Evolutionary conservation across 306 rosid genomes (phyloP).

Genomic region (Quercus suber): DNA sequence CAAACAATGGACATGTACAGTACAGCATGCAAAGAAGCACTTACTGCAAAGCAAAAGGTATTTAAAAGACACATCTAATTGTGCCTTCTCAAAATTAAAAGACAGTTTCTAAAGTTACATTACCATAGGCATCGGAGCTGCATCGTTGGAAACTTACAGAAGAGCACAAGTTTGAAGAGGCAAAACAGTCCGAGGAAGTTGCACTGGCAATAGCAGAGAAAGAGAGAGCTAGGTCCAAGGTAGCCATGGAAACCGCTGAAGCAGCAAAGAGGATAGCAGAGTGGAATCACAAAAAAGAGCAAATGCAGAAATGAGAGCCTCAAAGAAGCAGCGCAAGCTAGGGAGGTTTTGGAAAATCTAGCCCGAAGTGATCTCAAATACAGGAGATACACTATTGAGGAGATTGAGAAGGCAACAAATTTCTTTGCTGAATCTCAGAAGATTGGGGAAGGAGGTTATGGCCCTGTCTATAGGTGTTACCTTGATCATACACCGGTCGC

Average conservation of each 20-base stretch:
- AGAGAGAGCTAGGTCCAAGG: slow-evolving; percentile 73
- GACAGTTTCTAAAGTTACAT: background rate
- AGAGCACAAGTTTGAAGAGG: slow-evolving; percentile 66
- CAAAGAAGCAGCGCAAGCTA: slow-evolving; percentile 67
- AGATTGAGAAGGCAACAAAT: slow-evolving; percentile 76
- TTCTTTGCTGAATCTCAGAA: slow-evolving; percentile 54
- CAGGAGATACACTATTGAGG: slow-evolving; percentile 68
- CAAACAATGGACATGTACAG: slow-evolving; percentile 93
- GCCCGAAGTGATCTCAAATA: slow-evolving; percentile 56
- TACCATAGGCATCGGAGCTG: slow-evolving; percentile 58
- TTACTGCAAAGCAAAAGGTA: slow-evolving; percentile 76
- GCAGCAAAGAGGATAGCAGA: slow-evolving; percentile 76
- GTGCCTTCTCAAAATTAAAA: background rate
- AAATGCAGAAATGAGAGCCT: slow-evolving; percentile 51
- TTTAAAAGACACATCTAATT: background rate
- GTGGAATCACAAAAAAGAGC: slow-evolving; percentile 59
- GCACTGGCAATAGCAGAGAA: slow-evolving; percentile 72
- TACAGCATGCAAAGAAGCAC: slow-evolving; percentile 73
- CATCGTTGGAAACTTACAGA: slow-evolving; percentile 53
- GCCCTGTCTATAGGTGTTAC: slow-evolving; percentile 67
- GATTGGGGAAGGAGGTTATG: slow-evolving; percentile 96
- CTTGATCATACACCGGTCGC: slow-evolving; percentile 89
- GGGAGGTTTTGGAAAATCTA: slow-evolving; percentile 50
- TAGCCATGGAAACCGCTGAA: slow-evolving; percentile 74
- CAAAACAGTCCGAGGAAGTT: slow-evolving; percentile 60